Percentiles rank a stretch among this genome's conserved stretches.
phyloP scores from a whole-genome alignment of 2,329 filamentous ascomycete genomes.

The Xylaria arbuscula region DNA sequence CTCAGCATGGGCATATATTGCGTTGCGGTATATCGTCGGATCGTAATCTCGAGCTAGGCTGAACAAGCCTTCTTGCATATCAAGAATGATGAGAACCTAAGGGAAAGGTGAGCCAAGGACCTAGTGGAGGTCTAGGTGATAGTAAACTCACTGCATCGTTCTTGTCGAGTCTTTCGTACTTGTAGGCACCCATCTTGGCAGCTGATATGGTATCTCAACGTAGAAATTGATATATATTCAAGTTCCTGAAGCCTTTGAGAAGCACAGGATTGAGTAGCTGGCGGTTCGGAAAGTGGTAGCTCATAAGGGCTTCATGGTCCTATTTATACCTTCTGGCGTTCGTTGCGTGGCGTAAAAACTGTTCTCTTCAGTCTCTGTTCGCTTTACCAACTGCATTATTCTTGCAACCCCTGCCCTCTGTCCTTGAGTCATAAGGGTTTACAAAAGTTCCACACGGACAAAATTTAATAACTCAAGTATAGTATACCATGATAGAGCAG shows the following conservation, averaged over 20 bases:
- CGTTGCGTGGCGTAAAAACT: background rate
- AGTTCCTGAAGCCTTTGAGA: background rate
- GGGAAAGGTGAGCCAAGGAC: constrained; percentile 45
- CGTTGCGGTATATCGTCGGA: constrained; percentile 71
- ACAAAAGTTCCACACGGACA: constrained; percentile 7
- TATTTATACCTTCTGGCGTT: constrained; percentile 24
- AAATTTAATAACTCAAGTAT: background rate
- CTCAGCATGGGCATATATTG: constrained; percentile 74
- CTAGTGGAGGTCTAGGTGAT: background rate
- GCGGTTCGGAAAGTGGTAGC: background rate
- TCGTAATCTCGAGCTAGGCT: constrained; percentile 73
- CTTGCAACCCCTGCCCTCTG: background rate
- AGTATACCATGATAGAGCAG: background rate
- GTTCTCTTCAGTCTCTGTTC: background rate
- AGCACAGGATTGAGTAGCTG: background rate
- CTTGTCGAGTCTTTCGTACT: constrained; percentile 53
- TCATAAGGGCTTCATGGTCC: background rate
- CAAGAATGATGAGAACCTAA: constrained; percentile 67
- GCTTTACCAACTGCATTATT: background rate
- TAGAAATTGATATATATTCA: background rate
- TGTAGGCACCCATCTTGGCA: constrained; percentile 40
- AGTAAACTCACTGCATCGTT: constrained; percentile 44
- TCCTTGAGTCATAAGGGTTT: background rate
- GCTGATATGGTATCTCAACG: background rate
- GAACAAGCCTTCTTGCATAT: constrained; percentile 70